Evolutionary conservation across 1,284 basidiomycete genomes (phyloP), one percentile per base, ranked within the genome.

Genomic region (Ganoderma sinense): DNA sequence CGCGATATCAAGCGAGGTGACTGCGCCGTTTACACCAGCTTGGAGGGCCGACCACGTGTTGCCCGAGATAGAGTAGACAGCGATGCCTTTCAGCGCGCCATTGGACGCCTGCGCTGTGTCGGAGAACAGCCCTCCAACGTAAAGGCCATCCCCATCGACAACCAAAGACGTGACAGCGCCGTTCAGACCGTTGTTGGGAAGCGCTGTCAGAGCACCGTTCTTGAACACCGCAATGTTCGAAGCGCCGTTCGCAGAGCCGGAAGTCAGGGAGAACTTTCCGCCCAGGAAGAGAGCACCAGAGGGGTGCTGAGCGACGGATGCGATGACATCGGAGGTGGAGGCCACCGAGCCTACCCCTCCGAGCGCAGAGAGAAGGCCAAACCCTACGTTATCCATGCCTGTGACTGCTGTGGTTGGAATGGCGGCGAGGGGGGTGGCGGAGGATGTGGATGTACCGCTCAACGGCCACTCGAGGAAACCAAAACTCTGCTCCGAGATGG

Each of bases 51-150:
- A 82, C 96, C 97, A 99, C 16, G 85, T 78, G 71, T 91, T 88
- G 48, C 84, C 83, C 60, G 82, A 77, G 2, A 95, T 83, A 75
- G 97, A 88, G 82, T 97, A 99, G 67, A 89, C 77, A 0, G 93
- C 96, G 51, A 99, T 80, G 68, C 92, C 87, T 56, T 82, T 81
- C 13, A 97, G 82, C 16, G 80, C 82, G 65, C 89, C 87, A 56
- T 85, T 88, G 0, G 89, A 85, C 41, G 84, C 81, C 8, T 86
- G 81, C 6, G 83, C 82, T 0, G 94, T 94, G 72, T 92, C 89
- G 1, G 86, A 88, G 82, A 99, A 99, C 2, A 90, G 85, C 1
- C 97, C 97, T 41, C 96, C 97, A 59, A 97, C 90, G 78, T 89
- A 98, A 36, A 99, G 81, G 11, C 82, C 85, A 75, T 89, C 86